Evolutionary conservation across 352 stramenopile genomes (phyloP).

Genomic region (Aphanomyces astaci): DNA sequence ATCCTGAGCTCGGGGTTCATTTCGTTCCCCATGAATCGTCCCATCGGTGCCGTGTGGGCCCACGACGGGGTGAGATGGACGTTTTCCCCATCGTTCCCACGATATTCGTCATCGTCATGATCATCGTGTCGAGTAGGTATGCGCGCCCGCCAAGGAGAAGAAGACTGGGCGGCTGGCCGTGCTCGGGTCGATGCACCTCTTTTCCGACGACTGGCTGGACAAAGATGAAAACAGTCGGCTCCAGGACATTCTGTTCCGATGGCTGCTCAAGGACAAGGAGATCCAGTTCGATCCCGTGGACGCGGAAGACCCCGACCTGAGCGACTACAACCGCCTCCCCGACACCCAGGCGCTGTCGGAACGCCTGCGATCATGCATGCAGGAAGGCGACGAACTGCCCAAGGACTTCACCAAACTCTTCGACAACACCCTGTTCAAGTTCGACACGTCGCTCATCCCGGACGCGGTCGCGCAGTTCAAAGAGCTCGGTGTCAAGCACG

Average conservation of each 20-base stretch:
- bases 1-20: conserved; percentile 90
- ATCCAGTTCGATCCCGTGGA: conserved; percentile 64
- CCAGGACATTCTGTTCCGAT: conserved; percentile 90
- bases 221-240: conserved; percentile 93
- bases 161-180: conserved; percentile 75
- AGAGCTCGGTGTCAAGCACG: conserved; percentile 90
- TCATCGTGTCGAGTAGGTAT: no score
- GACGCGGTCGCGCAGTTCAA: conserved; percentile 90
- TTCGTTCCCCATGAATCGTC: conserved; percentile 93
- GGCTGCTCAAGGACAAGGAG: conserved; percentile 81
- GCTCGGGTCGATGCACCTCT: conserved; percentile 88
- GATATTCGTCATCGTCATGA: no score
- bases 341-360: conserved; percentile 92
- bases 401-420: conserved; percentile 94
- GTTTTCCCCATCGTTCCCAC: not conserved
- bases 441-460: conserved; percentile 91
- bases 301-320: conserved; percentile 75
- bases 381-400: conserved; percentile 90
- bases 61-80: conserved; percentile 45
- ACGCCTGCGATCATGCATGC: conserved; percentile 89
- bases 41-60: conserved; percentile 86
- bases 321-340: conserved; percentile 85
- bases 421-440: conserved; percentile 90
- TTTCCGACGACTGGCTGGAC: conserved; percentile 92
- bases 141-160: conserved; percentile 41